Conservation (phyloP, 331 rosid species). For the Pyracantha coccinea region DNA sequence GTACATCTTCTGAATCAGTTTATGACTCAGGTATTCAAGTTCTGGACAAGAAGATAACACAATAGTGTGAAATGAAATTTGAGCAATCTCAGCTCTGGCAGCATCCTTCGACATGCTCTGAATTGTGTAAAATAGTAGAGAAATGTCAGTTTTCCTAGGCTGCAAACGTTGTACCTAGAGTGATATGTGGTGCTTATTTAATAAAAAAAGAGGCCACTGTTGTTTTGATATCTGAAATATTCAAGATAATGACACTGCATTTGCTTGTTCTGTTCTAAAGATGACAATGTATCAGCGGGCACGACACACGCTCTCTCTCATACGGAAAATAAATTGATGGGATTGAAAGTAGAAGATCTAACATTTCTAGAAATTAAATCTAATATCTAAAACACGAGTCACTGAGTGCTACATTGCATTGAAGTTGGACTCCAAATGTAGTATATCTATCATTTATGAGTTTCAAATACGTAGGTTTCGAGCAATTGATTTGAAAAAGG, state of each 20-base stretch:
- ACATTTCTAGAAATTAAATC: too few relatives aligned
- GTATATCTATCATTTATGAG: too few relatives aligned
- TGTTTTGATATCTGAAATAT: background rate
- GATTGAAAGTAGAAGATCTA: too few relatives aligned
- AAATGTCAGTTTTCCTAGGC: background rate
- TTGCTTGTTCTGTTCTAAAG: background rate
- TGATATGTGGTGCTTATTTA: background rate
- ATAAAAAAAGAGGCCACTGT: background rate
- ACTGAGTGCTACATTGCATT: too few relatives aligned
- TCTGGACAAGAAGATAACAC: background rate
- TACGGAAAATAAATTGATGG: too few relatives aligned
- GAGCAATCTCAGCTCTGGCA: background rate
- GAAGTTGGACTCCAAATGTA: too few relatives aligned
- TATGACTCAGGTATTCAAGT: background rate
- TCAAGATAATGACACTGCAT: background rate
- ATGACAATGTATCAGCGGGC: background rate
- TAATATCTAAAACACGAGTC: too few relatives aligned
- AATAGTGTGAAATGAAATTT: background rate
- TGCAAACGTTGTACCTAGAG: background rate
- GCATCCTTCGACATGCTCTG: background rate
- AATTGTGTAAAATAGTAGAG: background rate
- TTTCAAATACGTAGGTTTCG: too few relatives aligned
- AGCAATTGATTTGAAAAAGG: too few relatives aligned
- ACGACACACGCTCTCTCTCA: too few relatives aligned
- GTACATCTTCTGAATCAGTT: background rate